Percentiles rank a stretch among this genome's conserved stretches.
These are phyloP conservation scores for Zhuliangozyma parablackwelliae DNA, from an alignment of 1,139 yeast genomes.

Conservation along the genomic window DNA sequence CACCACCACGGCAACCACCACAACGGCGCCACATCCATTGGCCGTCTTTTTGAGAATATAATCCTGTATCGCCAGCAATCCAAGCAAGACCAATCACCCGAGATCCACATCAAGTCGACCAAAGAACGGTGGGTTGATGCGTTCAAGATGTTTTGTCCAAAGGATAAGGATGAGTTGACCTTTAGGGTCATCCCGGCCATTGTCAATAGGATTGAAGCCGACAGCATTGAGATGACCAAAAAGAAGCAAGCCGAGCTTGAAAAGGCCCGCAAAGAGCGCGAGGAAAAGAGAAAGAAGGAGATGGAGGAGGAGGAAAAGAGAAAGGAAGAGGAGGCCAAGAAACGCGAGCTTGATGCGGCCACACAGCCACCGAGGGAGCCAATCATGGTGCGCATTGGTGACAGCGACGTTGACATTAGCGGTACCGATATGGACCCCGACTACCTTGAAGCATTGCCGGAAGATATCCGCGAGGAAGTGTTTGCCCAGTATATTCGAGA, in stretches of 20 bases:
- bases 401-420: slow-evolving; percentile 75
- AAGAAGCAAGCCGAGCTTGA: slow-evolving; percentile 29
- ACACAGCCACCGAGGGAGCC: slow-evolving; percentile 34
- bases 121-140: slow-evolving; percentile 69
- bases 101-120: slow-evolving; percentile 50
- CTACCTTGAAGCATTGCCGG: slow-evolving; percentile 86
- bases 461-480: slow-evolving; percentile 89
- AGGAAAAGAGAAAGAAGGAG: slow-evolving; percentile 21
- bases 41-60: slow-evolving; percentile 26
- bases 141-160: slow-evolving; percentile 45
- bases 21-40: slow-evolving; percentile 13
- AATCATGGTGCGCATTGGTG: slow-evolving; percentile 70
- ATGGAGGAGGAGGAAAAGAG: slow-evolving; percentile 32
- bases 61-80: slow-evolving; percentile 12
- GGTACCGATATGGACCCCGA: slow-evolving; percentile 93
- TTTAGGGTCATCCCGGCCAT: slow-evolving; percentile 48
- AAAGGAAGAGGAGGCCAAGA: slow-evolving; percentile 34
- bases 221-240: slow-evolving; percentile 31
- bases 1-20: background rate
- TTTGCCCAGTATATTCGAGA: slow-evolving; percentile 83
- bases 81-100: slow-evolving; percentile 13
- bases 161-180: slow-evolving; percentile 34
- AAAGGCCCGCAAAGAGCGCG: slow-evolving; percentile 24
- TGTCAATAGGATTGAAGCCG: slow-evolving; percentile 48
- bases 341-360: slow-evolving; percentile 26